phyloP scores from a whole-genome alignment of 2,329 filamentous ascomycete genomes.

The Cercospora beticola region DNA sequence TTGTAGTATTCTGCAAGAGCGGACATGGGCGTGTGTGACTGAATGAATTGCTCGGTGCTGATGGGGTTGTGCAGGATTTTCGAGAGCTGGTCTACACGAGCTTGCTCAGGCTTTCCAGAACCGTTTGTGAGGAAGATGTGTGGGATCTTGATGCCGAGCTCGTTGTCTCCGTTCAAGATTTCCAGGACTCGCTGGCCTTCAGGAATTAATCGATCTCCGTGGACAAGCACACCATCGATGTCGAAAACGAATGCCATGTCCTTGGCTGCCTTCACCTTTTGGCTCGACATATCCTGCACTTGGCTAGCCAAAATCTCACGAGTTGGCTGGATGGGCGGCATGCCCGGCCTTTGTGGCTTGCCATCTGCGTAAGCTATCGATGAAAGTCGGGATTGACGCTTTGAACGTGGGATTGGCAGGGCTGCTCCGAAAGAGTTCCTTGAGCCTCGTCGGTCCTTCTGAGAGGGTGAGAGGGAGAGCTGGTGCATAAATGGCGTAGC shows the following conservation, averaged over 20 bases:
- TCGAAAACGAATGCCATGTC: conserved; percentile 83
- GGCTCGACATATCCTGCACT: conserved; percentile 64
- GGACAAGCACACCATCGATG: conserved; percentile 72
- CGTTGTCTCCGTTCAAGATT: conserved; percentile 73
- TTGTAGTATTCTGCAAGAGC: conserved; percentile 74
- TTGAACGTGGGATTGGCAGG: conserved; percentile 69
- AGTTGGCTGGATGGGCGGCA: conserved; percentile 60
- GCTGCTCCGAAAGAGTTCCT: conserved; percentile 74
- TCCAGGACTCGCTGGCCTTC: conserved; percentile 65
- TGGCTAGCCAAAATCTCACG: conserved; percentile 69
- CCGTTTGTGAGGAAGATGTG: conserved; percentile 75
- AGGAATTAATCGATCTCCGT: conserved; percentile 68
- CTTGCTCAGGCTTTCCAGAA: conserved; percentile 67
- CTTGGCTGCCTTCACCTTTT: conserved; percentile 68
- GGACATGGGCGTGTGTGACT: conserved; percentile 75
- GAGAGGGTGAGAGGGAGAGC: conserved; percentile 65
- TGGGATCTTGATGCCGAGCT: conserved; percentile 74
- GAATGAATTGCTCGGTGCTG: conserved; percentile 72
- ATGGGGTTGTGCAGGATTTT: conserved; percentile 66
- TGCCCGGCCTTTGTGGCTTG: conserved; percentile 53
- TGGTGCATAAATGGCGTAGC: conserved; percentile 70
- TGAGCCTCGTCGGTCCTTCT: conserved; percentile 65
- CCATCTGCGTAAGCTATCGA: conserved; percentile 56
- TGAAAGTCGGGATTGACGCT: conserved; percentile 66
- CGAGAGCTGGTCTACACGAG: conserved; percentile 65